Base-by-base conservation (phyloP, 305 asterid species). In the Fraxinus ornus region DNA sequence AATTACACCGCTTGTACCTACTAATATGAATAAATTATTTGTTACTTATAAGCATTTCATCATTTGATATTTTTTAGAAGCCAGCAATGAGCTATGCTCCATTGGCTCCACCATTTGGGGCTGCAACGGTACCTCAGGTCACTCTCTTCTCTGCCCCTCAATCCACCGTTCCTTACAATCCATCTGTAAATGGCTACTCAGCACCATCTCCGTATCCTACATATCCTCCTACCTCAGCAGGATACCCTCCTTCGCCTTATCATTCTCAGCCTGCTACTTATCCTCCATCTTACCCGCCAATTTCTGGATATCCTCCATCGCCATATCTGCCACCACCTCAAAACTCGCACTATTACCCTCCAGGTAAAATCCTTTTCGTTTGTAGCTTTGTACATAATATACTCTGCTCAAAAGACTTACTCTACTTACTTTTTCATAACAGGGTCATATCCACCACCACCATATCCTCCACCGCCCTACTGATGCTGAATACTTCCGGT, bases 381-480 rank as follows among this genome's bases (percentile, higher is more conserved):
- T 57, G 26, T 39, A 12, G 0, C 19, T 36, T 78, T 41, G 15
- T 64, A 4, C 19, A 41, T 5, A 70, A 52, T 71, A 64, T 64
- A 17, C 49, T 71, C 24, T 17, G 76, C n/a, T 6, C 19, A 37
- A 33, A 57, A 32, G 26, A 39, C 82, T 82, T 37, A 86, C 74
- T 77, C 2, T 3, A 19, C 26, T n/a, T n/a, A 7, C 21, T 81
- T 44, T 62, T 81, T 60, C 47, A 6, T 81, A 2, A 13, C 88
- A 92, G 99, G 98, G 87, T 85, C 94, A 26, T 91, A 86, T 79
- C 95, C 94, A 30, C 95, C 92, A 21, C 28, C 85, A 28, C 82
- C 84, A 32, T 96, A 96, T 79, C 99, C 98, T 83, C 97, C 87
- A 0, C 93, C 91, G 19, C 90, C 95, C 1, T 91, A 89, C 90